Percentiles rank a stretch among this genome's conserved stretches.
These are phyloP conservation scores for Cajanus cajan DNA, from an alignment of 306 rosid species.

Conservation along the genomic window DNA sequence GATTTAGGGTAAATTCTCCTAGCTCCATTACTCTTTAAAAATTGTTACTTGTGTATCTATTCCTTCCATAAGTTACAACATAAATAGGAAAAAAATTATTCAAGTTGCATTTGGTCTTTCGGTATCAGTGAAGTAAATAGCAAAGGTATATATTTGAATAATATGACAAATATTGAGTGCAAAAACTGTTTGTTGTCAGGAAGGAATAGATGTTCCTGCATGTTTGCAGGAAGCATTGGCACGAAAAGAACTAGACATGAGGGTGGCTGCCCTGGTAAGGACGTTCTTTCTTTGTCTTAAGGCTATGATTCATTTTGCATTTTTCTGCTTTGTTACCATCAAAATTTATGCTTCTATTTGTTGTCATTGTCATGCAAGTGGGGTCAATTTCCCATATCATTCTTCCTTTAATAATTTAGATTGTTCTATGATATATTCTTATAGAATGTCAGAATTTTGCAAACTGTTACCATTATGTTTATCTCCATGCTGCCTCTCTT, in stretches of 20 bases:
- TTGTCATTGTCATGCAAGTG: neutral
- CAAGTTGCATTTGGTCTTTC: conserved; percentile 8
- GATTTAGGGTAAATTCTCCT: neutral
- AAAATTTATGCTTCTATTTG: neutral
- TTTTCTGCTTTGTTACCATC: neutral
- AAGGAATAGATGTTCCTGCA: conserved; percentile 69
- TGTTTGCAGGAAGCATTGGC: conserved; percentile 63
- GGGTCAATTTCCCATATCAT: neutral
- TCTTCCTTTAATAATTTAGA: neutral
- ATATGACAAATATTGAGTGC: neutral
- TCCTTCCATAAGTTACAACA: neutral
- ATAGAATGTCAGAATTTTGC: neutral
- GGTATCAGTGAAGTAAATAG: conserved; percentile 1
- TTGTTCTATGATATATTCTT: neutral
- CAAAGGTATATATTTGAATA: neutral
- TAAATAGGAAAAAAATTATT: neutral
- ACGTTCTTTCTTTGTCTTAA: neutral
- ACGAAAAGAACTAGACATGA: conserved; percentile 62
- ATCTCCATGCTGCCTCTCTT: neutral
- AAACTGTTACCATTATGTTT: neutral
- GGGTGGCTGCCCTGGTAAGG: conserved; percentile 73
- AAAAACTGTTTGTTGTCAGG: conserved; percentile 48
- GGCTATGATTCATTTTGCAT: conserved; percentile 1
- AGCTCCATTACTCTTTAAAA: neutral
- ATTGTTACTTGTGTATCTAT: neutral